phyloP scores from a whole-genome alignment of 148 eudicot species.

The Polygonum maritimum region DNA sequence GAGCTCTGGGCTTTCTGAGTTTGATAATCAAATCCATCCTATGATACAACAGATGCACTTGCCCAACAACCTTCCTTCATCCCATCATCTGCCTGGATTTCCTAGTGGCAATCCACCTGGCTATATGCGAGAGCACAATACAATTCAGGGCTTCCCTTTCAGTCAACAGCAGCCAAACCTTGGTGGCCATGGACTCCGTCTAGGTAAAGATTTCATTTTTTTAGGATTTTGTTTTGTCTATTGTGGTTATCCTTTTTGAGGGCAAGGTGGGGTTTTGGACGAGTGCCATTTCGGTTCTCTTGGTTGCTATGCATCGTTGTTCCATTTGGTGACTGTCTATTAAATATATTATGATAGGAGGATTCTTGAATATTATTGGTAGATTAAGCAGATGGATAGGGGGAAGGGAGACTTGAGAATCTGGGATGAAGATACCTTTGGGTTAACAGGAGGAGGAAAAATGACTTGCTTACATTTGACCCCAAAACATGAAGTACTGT shows the following conservation, averaged over 20 bases:
- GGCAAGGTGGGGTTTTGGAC: neutral
- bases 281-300: neutral
- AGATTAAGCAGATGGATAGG: no score
- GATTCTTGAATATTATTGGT: no score
- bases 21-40: constrained; percentile 49
- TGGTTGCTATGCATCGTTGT: no score
- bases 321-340: no score
- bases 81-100: constrained; percentile 37
- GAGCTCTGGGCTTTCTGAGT: constrained; percentile 34
- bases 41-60: constrained; percentile 64
- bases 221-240: neutral
- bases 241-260: neutral
- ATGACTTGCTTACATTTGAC: no score
- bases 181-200: constrained; percentile 50
- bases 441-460: no score
- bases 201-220: constrained; percentile 33
- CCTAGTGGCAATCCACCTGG: constrained; percentile 41
- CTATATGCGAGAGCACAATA: constrained; percentile 42
- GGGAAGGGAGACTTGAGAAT: no score
- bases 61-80: constrained; percentile 44
- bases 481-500: no score
- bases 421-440: no score
- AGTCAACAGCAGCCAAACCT: constrained; percentile 53
- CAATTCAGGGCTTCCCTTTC: constrained; percentile 52
- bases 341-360: no score